Percentiles rank a stretch among this genome's conserved stretches.
Conservation (phyloP, 2,329 filamentous ascomycete genomes). For the Aspergillus sp. region DNA sequence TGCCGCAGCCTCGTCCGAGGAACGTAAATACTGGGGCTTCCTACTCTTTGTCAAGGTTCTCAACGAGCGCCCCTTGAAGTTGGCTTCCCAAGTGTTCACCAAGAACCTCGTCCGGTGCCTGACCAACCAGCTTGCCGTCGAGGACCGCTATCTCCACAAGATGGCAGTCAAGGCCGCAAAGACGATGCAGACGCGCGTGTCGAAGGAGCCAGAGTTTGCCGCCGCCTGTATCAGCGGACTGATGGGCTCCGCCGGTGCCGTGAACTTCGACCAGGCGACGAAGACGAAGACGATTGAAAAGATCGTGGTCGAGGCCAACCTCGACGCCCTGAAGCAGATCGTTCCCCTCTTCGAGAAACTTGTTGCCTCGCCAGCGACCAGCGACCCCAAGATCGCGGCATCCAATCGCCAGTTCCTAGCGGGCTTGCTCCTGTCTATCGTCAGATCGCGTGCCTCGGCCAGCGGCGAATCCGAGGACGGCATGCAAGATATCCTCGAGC, state of each 20-base stretch:
- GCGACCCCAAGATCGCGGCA: constrained; percentile 47
- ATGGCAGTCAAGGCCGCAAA: constrained; percentile 76
- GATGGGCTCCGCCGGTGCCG: constrained; percentile 66
- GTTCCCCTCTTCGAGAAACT: constrained; percentile 52
- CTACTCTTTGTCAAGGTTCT: constrained; percentile 79
- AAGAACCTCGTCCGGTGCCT: constrained; percentile 78
- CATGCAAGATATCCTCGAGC: constrained; percentile 43
- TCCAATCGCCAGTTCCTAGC: constrained; percentile 50
- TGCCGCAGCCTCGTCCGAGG: constrained; percentile 74
- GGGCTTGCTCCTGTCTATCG: constrained; percentile 52
- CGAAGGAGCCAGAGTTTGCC: constrained; percentile 60
- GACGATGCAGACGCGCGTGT: constrained; percentile 64
- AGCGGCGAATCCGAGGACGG: constrained; percentile 31
- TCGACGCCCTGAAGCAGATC: constrained; percentile 51
- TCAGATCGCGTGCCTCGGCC: constrained; percentile 41
- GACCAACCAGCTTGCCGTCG: constrained; percentile 76
- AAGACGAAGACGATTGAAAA: constrained; percentile 82
- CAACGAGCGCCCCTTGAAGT: constrained; percentile 47
- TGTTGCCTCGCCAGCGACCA: constrained; percentile 46
- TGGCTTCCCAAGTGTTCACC: constrained; percentile 68
- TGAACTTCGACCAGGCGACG: constrained; percentile 82
- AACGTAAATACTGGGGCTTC: constrained; percentile 90
- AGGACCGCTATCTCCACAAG: constrained; percentile 76
- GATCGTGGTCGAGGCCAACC: constrained; percentile 61
- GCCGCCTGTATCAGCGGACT: constrained; percentile 63